Conservation (phyloP, 768 basidiomycete genomes). For the Psilocybe tampanensis region DNA sequence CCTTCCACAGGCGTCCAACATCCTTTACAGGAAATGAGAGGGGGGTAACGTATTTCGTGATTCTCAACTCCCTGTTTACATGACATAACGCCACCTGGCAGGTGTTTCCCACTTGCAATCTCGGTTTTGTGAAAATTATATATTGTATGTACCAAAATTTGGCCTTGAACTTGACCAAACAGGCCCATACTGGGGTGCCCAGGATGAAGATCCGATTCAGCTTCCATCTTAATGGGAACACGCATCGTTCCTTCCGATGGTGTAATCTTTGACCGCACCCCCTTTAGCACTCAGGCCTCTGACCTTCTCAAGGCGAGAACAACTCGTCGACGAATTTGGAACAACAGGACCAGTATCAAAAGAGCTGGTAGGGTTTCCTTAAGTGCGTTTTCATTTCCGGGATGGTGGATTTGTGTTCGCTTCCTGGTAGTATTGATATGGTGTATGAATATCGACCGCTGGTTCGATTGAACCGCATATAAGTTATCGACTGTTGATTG, state of each 20-base stretch:
- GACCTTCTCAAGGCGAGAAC: conserved; percentile 20
- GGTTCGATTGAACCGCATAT: not conserved
- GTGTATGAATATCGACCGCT: not conserved
- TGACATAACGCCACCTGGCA: conserved; percentile 50
- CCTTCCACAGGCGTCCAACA: conserved; percentile 41
- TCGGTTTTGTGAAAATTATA: conserved; percentile 23
- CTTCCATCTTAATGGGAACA: conserved; percentile 21
- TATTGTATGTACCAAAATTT: conserved; percentile 20
- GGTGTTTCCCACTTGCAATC: conserved; percentile 28
- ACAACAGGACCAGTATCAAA: not conserved
- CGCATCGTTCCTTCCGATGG: conserved; percentile 15
- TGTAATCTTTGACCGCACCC: conserved; percentile 19
- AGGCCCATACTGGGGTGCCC: conserved; percentile 14
- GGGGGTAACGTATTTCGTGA: conserved; percentile 35
- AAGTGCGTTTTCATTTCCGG: not conserved
- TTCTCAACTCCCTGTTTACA: conserved; percentile 36
- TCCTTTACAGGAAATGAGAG: conserved; percentile 37
- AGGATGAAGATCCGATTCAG: conserved; percentile 27
- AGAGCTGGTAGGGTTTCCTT: not conserved
- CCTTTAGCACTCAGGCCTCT: conserved; percentile 13
- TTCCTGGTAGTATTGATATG: not conserved
- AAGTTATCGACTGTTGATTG: not conserved
- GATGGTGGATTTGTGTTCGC: not conserved
- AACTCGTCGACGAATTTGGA: conserved; percentile 1
- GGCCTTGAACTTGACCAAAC: conserved; percentile 21